Evolutionary conservation across 2,329 filamentous ascomycete genomes (phyloP), one percentile per base, ranked within the genome.

Genomic region (Aspergillus pseudoglaucus): DNA sequence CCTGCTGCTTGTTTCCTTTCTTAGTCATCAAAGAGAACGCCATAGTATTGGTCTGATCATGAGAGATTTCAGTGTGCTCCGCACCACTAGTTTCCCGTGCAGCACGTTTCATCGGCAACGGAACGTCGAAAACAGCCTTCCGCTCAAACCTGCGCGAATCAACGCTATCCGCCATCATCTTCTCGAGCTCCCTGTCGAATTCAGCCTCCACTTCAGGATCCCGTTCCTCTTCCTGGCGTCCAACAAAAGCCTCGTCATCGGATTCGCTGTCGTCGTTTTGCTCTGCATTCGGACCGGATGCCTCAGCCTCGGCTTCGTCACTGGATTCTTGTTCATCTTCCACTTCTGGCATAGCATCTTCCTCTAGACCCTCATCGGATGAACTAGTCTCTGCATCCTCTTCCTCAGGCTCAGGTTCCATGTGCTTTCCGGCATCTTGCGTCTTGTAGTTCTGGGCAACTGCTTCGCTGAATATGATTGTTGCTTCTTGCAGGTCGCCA

Each of bases 121-220:
- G 90, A n/a, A 97, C 88, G 65, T 98, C 94, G 62, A 98, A 96
- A 45, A 93, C 79, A 23, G 88, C 83, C 70, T 95, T 96, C 53
- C 93, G 87, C 63, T 98, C 93, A 58, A 95, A 95, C 61, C 95
- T 96, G 59, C 93, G 83, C 4, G 91, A 94, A 58, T 98, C 93
- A 60, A 95, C 75, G 71, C 91, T 96, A 68, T 98, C 93, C 44
- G 90, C 82, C 91, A 98, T 97, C 82, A 98, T 87, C 69, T 95
- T 96, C 33, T 93, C 90, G 67, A 95, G 93, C 69, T 97, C 93
- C 59, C 91, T 88, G 64, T 98, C 94, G 65, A 98, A 98, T 38
- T 98, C 93, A 6, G 91, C 93, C 62, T 98, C 93, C 37, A 86
- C 89, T 70, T 96, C 90, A 0, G 91, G 90, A 56, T 98, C 90